A percentile compares a stretch with the other conserved stretches of the same genome.
These are phyloP conservation scores for Eimeria necatrix DNA, from an alignment of 169 alveolate genomes.

Conservation along the genomic window DNA sequence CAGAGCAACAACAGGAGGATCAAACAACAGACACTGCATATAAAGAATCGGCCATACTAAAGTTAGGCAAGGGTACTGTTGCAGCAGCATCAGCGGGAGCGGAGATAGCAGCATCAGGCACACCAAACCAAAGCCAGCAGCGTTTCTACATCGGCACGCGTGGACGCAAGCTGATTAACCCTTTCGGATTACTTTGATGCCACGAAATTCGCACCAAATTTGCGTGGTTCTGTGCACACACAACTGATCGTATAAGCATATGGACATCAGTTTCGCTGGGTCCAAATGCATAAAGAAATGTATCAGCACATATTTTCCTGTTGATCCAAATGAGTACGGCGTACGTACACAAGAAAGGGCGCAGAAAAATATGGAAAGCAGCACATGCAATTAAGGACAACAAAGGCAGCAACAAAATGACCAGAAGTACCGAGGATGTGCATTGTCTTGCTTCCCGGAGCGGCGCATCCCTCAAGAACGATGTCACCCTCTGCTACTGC, in stretches of 20 bases:
- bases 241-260: too few species aligned
- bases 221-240: too few species aligned
- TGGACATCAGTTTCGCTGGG: too few species aligned
- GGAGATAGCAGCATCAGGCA: neutral
- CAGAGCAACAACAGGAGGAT: neutral
- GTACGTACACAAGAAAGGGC: neutral
- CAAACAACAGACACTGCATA: neutral
- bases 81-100: neutral
- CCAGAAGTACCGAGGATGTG: slow-evolving; percentile 79
- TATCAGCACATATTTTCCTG: too few species aligned
- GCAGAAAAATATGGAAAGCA: neutral
- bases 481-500: slow-evolving; percentile 81
- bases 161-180: neutral
- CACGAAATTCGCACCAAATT: neutral
- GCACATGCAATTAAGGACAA: neutral
- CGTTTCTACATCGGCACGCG: too few species aligned
- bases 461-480: slow-evolving; percentile 86
- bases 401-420: neutral
- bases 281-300: too few species aligned
- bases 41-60: neutral
- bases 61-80: neutral
- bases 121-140: too few species aligned
- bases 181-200: neutral
- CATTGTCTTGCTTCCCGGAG: slow-evolving; percentile 87
- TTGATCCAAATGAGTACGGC: neutral